phyloP scores from a whole-genome alignment of 139 green algal genomes.

The Tetraselmis striata region DNA sequence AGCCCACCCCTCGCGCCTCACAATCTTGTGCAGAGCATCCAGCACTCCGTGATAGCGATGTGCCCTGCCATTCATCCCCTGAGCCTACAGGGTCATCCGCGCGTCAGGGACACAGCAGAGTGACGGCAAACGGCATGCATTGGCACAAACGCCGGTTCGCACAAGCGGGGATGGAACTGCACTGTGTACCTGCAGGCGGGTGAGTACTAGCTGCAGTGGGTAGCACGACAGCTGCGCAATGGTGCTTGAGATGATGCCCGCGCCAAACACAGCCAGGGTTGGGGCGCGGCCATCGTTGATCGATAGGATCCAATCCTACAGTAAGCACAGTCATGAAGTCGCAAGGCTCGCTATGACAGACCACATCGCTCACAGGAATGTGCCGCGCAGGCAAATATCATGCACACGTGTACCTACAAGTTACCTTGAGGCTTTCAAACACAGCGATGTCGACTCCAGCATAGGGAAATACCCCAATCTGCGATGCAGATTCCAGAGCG shows the following conservation, averaged over 20 bases:
- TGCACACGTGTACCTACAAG: no score
- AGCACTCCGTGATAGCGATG: background rate
- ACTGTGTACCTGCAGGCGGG: background rate
- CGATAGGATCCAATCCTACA: background rate
- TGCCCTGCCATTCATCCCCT: background rate
- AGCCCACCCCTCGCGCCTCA: background rate
- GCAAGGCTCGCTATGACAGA: no score
- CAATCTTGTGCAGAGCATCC: background rate
- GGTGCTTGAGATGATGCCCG: background rate
- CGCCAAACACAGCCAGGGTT: background rate
- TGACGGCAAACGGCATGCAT: background rate
- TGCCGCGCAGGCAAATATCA: no score
- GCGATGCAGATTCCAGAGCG: no score
- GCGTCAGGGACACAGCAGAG: background rate
- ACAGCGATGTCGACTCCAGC: background rate
- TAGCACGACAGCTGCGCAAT: background rate
- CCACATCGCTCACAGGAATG: no score
- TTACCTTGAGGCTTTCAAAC: background rate
- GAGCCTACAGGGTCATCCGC: background rate
- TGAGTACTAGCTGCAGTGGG: background rate
- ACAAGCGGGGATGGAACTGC: background rate
- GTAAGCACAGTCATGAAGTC: no score
- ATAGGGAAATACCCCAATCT: background rate
- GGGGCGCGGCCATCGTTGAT: background rate
- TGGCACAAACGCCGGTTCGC: background rate